Base-by-base conservation (phyloP, 1,139 yeast species). In the Saccharomyces hybrid region DNA sequence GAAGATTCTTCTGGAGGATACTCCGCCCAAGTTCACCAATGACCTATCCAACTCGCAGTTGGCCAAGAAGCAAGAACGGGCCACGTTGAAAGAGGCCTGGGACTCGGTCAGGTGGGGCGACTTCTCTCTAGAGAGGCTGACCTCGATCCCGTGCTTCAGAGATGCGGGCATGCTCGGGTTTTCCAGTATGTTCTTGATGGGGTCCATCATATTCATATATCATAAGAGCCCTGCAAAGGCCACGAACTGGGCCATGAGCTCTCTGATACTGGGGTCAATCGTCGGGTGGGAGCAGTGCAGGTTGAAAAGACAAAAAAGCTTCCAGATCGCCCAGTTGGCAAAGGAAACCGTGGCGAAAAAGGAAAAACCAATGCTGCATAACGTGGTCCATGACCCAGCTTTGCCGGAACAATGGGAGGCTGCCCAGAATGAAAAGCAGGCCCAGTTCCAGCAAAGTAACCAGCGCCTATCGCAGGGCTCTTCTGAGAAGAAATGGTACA, bases 281-380 rank as follows among this genome's bases (percentile, higher is more conserved):
- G 84, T 88, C 41, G 88, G 96, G 0, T 91, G 97, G 96, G 97
- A 91, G 69, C 96, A 88, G 70, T 91, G 98, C 69, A 77, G 96
- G 57, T 78, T 83, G 52, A 78, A 82, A 54, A 75, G 96, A 67
- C 76, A 86, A 64, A 62, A 63, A 14, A 60, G 67, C 52, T 64
- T 65, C 56, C 66, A 65, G 44, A 62, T 64, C 14, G 67, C 70
- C 1, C 64, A 80, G 59, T 69, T 77, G 63, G 93, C 93, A 0
- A 79, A 79, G 60, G 78, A 78, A 56, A 65, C 75, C 2, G 73
- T 72, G 19, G 70, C 70, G 11, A 73, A 69, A 2, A 80, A 80
- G 59, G 76, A 73, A 56, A 79, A 73, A 55, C 74, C 73, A 21
- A 72, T 71, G 74, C 27, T 68, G 55, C 61, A 61, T 21, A 58